Percentiles rank a stretch among this genome's conserved stretches.
Evolutionary conservation across 441 rosid species (phyloP).

Genomic region (Eutrema salsugineum): DNA sequence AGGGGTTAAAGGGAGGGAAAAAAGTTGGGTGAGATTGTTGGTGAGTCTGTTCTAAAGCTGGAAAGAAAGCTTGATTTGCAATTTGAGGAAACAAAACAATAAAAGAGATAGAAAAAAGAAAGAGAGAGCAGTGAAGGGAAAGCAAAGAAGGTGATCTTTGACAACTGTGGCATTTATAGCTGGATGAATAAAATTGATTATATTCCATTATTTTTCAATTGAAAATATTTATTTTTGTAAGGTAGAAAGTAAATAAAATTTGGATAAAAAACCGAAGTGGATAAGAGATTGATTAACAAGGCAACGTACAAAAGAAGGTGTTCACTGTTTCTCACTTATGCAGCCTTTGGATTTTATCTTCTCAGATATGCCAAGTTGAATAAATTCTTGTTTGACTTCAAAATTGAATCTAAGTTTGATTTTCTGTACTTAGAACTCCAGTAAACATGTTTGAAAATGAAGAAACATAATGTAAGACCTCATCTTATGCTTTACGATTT

Average conservation of each 20-base stretch:
- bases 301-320: not conserved
- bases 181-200: not conserved
- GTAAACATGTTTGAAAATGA: not conserved
- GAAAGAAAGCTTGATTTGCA: conserved; percentile 82
- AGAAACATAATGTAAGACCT: no score
- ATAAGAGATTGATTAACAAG: conserved; percentile 1
- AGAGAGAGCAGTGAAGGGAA: conserved; percentile 48
- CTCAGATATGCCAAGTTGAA: not conserved
- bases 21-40: conserved; percentile 53
- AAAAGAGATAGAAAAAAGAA: conserved; percentile 34
- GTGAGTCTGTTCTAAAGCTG: conserved; percentile 52
- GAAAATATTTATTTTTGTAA: not conserved
- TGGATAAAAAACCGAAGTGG: not conserved
- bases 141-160: conserved; percentile 38
- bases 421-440: not conserved
- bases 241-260: not conserved
- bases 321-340: not conserved
- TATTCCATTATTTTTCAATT: not conserved
- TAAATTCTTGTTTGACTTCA: conserved; percentile 12
- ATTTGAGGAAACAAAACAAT: conserved; percentile 58
- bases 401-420: not conserved
- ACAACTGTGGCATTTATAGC: conserved; percentile 43
- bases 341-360: conserved; percentile 9
- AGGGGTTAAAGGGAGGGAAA: conserved; percentile 11
- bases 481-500: not conserved